Base-by-base conservation (phyloP, 1,284 basidiomycete species). In the Athelia sp. region DNA sequence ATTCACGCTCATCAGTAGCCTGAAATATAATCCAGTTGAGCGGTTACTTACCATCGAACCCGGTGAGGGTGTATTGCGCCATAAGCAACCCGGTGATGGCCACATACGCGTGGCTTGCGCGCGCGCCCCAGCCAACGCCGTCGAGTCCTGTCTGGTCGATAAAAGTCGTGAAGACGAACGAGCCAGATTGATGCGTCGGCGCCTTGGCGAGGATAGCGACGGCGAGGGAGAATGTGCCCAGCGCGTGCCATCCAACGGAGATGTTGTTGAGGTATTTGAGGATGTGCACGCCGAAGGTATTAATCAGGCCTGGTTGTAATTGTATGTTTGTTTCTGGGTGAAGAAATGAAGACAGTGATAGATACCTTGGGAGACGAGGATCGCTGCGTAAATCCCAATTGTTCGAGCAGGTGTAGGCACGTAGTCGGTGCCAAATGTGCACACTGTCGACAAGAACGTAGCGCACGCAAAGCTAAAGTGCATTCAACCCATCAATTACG, bases 381-480 rank as follows among this genome's bases (percentile, higher is more conserved):
- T 76, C 0, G 76, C 86, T 0, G 86, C 84, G 58, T 86, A 87
- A 38, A 89, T 80, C 52, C 84, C 87, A 48, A 89, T 83, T 1
- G 74, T 82, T 0, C 74, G 83, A 3, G 74, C 75, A 1, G 80
- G 62, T 1, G 73, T 76, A 0, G 83, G 77, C 2, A 70, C 73
- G 56, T 82, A 89, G 51, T 67, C 67, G 2, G 78, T 79, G 49
- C 76, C 73, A 50, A 87, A 68, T 0, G 81, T 81, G 42, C 72
- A 76, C 2, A 74, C 71, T 0, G 85, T 86, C 1, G 82, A 81
- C 38, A 89, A 71, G 58, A 90, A 84, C 43, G 70, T 84, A 0
- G 87, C 83, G 51, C 79, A 83, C 1, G 75, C 87, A 54, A 82
- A 89, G 50, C 83, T 84, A 47, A n/a, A 49, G 10, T 40, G n/a